Percentiles rank a stretch among this genome's conserved stretches.
Conservation (phyloP, 139 green algal species). For the Chlorella sorokiniana region DNA sequence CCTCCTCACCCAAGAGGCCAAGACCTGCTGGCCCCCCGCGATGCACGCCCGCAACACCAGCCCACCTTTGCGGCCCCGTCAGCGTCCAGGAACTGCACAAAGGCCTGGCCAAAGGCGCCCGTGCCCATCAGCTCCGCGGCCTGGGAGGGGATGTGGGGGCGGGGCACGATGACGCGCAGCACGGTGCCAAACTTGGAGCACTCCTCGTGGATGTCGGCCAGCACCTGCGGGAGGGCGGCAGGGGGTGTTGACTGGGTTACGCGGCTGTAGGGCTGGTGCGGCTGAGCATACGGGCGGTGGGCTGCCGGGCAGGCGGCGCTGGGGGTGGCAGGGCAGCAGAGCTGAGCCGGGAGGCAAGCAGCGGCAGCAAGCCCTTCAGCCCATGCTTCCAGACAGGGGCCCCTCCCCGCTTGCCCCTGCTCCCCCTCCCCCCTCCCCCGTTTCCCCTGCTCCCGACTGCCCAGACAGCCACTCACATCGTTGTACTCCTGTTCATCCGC, state of each 20-base stretch:
- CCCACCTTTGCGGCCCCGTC: constrained; percentile 33
- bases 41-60: not conserved
- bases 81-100: constrained; percentile 68
- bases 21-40: not conserved
- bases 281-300: no score
- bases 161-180: constrained; percentile 61
- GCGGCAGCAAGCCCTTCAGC: no score
- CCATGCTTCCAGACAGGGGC: no score
- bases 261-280: no score
- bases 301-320: no score
- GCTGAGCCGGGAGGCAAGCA: no score
- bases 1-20: not conserved
- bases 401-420: not conserved
- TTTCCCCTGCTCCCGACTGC: not conserved
- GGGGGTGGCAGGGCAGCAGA: no score
- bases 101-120: constrained; percentile 65
- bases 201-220: constrained; percentile 71
- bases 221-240: constrained; percentile 47
- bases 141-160: constrained; percentile 43
- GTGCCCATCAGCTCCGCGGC: constrained; percentile 44
- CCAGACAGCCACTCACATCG: constrained; percentile 39
- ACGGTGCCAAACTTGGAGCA: constrained; percentile 65
- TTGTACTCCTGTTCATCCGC: constrained; percentile 66
- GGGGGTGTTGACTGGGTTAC: not conserved
- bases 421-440: not conserved